Evolutionary conservation across 306 rosid species (phyloP), one percentile per base, ranked within the genome.

Genomic region (Gastrolobium bilobum): DNA sequence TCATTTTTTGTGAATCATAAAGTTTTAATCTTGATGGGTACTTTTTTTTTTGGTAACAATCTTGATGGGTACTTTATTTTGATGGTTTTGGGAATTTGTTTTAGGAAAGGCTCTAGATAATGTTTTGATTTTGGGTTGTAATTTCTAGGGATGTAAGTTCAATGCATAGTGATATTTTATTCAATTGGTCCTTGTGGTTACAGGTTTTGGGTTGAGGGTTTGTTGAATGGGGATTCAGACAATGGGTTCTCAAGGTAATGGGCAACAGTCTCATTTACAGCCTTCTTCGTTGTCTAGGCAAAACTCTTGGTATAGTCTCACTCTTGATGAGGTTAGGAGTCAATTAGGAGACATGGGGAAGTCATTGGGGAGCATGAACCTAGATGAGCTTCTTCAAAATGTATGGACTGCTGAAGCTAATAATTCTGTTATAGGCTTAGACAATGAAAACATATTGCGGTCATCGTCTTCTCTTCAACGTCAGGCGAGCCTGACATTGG

Each of bases 341-440:
- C 90, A 82, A 39, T 73, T 89, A 47, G 90, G 89, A 9, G 85
- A 80, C 47, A 11, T 60, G 68, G 89, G 86, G 40, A 89, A 89
- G 76, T 87, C 90, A 58, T 43, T 89, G 42, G 84, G 85, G 5
- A 86, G 87, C 71, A 84, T 87, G 90, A 85, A 89, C 82, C 89
- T 89, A 7, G 89, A 86, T 10, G 90, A 89, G 83, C 88, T 87
- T 83, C 90, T 87, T 40, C 87, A 81, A 53, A 86, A 75, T 53
- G 59, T 87, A 31, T 80, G 85, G n/a, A n/a, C n/a, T n/a, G n/a
- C n/a, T n/a, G n/a, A n/a, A n/a, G n/a, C n/a, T n/a, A n/a, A n/a
- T n/a, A n/a, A n/a, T n/a, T n/a, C n/a, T n/a, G n/a, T n/a, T n/a
- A n/a, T n/a, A n/a, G n/a, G n/a, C n/a, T n/a, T n/a, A n/a, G n/a